These are phyloP conservation scores for Fusarium subglutinans DNA, from an alignment of 2,329 filamentous ascomycete genomes.

Conservation along the genomic window DNA sequence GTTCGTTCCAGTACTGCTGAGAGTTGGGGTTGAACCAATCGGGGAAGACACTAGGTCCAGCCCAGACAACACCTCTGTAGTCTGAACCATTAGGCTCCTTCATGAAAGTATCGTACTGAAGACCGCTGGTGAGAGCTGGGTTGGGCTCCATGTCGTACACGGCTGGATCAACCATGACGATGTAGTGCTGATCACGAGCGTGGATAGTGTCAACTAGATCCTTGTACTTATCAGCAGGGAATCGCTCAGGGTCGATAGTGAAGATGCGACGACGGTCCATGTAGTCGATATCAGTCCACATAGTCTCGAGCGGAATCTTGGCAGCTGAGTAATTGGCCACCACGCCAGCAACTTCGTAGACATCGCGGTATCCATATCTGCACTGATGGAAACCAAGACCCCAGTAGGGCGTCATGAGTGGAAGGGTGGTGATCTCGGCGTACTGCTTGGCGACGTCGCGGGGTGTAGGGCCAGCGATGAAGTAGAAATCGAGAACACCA, in stretches of 20 bases:
- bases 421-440: slow-evolving; percentile 63
- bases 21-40: slow-evolving; percentile 78
- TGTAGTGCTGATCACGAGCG: slow-evolving; percentile 72
- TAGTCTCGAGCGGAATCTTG: slow-evolving; percentile 69
- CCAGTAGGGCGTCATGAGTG: slow-evolving; percentile 73
- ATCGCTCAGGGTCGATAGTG: slow-evolving; percentile 71
- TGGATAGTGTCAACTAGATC: slow-evolving; percentile 75
- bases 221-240: slow-evolving; percentile 68
- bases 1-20: slow-evolving; percentile 73
- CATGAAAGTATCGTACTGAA: slow-evolving; percentile 57
- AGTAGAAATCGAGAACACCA: slow-evolving; percentile 78
- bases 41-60: slow-evolving; percentile 74
- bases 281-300: slow-evolving; percentile 57
- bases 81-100: slow-evolving; percentile 61
- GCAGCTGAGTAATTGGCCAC: slow-evolving; percentile 73
- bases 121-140: slow-evolving; percentile 47
- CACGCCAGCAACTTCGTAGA: slow-evolving; percentile 72
- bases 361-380: slow-evolving; percentile 71
- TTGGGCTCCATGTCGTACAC: slow-evolving; percentile 61
- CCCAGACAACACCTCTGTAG: slow-evolving; percentile 78
- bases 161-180: slow-evolving; percentile 83
- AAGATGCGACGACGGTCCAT: slow-evolving; percentile 56
- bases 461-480: slow-evolving; percentile 67
- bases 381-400: slow-evolving; percentile 70
- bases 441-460: slow-evolving; percentile 69